phyloP scores from a whole-genome alignment of 2,329 filamentous ascomycete species.

The Aspergillus pseudoviridinutans region DNA sequence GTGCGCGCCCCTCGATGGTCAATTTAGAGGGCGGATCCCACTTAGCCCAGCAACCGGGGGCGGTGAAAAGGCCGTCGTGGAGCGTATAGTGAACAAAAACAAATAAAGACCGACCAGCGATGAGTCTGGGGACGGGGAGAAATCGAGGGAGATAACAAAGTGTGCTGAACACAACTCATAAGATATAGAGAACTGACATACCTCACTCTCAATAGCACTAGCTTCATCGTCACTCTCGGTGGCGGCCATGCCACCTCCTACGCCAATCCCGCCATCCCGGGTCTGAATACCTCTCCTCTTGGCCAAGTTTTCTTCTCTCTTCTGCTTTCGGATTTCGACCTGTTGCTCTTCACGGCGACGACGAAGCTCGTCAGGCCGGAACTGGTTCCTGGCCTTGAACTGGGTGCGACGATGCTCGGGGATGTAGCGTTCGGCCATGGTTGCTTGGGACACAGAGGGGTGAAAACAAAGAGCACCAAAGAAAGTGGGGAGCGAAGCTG shows the following conservation, averaged over 20 bases:
- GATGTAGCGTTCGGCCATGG: slow-evolving; percentile 98
- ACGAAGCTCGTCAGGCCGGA: slow-evolving; percentile 98
- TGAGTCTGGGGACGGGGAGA: neutral
- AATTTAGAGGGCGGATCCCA: neutral
- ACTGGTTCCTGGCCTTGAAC: slow-evolving; percentile 99
- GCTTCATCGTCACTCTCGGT: slow-evolving; percentile 98
- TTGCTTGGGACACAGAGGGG: slow-evolving; percentile 35
- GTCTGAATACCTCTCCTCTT: slow-evolving; percentile 93
- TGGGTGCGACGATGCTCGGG: slow-evolving; percentile 98
- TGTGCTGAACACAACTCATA: slow-evolving; percentile 17
- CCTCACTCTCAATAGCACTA: slow-evolving; percentile 91
- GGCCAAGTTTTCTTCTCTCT: slow-evolving; percentile 97
- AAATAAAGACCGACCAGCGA: slow-evolving; percentile 14
- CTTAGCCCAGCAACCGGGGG: slow-evolving; percentile 20
- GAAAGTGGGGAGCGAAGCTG: neutral
- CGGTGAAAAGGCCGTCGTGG: slow-evolving; percentile 32
- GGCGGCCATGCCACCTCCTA: slow-evolving; percentile 65
- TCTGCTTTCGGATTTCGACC: slow-evolving; percentile 97
- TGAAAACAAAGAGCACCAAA: slow-evolving; percentile 29
- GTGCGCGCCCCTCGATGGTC: neutral
- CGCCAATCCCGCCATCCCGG: slow-evolving; percentile 61
- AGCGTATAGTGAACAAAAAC: slow-evolving; percentile 22
- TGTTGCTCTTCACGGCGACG: slow-evolving; percentile 98
- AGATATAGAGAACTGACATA: slow-evolving; percentile 47
- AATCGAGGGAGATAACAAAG: slow-evolving; percentile 1